Evolutionary conservation across 2,329 filamentous ascomycete species (phyloP), one percentile per base, ranked within the genome.

Genomic region (Penicillium occitanis): DNA sequence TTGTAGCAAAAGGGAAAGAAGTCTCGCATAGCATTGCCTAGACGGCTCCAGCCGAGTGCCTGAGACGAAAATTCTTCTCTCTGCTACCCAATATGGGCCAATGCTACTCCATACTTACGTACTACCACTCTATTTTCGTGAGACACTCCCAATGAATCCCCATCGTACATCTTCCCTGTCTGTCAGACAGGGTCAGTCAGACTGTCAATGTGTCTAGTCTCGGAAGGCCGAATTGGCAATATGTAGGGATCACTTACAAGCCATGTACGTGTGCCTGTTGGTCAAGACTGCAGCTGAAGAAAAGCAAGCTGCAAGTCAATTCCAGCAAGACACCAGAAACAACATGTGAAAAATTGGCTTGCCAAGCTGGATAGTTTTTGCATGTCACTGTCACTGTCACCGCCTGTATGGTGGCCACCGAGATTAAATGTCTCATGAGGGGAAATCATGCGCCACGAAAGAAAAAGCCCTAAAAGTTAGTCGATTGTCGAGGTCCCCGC

Each of bases 71-170:
- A 40, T 57, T 57, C 33, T 19, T 14, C 33, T 57, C 53, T 40
- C 25, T 30, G 46, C 33, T 57, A 57, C 51, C 53, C 53, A 37
- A 57, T 25, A 53, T 53, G 50, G 50, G 50, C 50, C 50, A 53
- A 53, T 53, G 50, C 28, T 17, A 53, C 25, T 53, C 50, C 14
- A 51, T 51, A 3, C 25, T 53, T 53, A 53, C 25, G 22, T 53
- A 53, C 50, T 53, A 30, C 6, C 7, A 30, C 48, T 51, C 13
- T 50, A 50, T 25, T 44, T 35, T 13, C 11, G 6, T 11, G 46
- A 50, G 46, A 50, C 46, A n/a, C n/a, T 53, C 28, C 50, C 50
- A 25, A 25, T 25, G 25, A 4, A 25, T 25, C 25, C 25, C 25
- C 25, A 25, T 35, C 33, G 33, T 30, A 17, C 13, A 33, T 53